Conservation (phyloP, 192 early-diverging fungal genomes). For the Thamnidium elegans region DNA sequence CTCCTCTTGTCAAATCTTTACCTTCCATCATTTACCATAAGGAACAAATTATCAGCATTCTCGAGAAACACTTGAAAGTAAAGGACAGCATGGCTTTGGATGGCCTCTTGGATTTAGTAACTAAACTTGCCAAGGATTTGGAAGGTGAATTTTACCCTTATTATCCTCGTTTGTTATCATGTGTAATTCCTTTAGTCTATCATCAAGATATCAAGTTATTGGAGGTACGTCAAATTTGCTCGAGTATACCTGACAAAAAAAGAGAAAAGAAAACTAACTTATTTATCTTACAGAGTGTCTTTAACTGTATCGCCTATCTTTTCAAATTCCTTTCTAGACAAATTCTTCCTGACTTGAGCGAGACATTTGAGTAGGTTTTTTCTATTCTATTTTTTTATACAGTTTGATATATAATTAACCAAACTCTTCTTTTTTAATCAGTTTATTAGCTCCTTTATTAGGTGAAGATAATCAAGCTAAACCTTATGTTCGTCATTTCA, state of each 20-base stretch:
- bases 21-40: conserved; percentile 93
- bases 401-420: background rate
- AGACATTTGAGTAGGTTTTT: conserved; percentile 64
- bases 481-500: conserved; percentile 80
- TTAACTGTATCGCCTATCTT: conserved; percentile 84
- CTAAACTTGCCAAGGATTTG: conserved; percentile 87
- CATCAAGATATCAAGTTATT: conserved; percentile 68
- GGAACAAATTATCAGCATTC: conserved; percentile 60
- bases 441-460: conserved; percentile 71
- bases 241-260: background rate
- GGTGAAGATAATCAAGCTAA: conserved; percentile 63
- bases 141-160: conserved; percentile 85
- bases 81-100: conserved; percentile 70
- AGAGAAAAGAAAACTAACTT: conserved; percentile 3
- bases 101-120: conserved; percentile 76
- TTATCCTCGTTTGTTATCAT: conserved; percentile 62
- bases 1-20: conserved; percentile 64
- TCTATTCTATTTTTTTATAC: background rate
- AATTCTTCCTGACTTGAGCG: conserved; percentile 64
- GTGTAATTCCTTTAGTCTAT: conserved; percentile 66
- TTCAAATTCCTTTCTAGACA: conserved; percentile 85
- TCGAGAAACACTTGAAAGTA: conserved; percentile 65
- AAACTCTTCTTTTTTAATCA: conserved; percentile 12
- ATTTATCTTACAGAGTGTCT: conserved; percentile 53
- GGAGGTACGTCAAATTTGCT: conserved; percentile 51